phyloP scores from a whole-genome alignment of 1,139 yeast genomes.

The Saccharomyces hybrid region DNA sequence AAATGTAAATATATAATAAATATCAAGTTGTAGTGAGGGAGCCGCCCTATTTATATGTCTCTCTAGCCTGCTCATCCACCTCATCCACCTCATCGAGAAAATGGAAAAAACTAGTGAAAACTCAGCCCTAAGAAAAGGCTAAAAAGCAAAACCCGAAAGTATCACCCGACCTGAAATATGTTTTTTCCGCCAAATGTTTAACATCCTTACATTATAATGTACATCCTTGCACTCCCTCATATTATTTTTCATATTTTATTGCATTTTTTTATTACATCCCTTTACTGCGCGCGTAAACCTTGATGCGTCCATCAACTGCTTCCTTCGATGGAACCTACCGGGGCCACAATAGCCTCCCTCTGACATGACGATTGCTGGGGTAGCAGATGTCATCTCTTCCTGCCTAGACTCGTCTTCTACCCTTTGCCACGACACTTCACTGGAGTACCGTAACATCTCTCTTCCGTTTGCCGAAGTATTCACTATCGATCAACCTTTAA shows the following conservation, averaged over 20 bases:
- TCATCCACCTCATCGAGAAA: neutral
- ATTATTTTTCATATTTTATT: neutral
- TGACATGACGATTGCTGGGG: neutral
- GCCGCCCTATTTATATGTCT: neutral
- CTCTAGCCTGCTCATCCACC: neutral
- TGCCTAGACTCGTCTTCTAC: neutral
- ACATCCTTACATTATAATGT: neutral
- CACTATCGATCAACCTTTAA: neutral
- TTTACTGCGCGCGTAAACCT: neutral
- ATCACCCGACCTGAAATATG: neutral
- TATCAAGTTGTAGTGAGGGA: neutral
- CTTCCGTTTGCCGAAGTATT: neutral
- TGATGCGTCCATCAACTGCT: neutral
- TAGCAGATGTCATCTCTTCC: neutral
- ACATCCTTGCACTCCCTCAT: neutral
- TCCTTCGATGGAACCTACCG: neutral
- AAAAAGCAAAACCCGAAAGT: neutral
- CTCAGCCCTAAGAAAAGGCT: neutral
- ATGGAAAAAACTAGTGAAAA: neutral
- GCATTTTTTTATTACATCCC: neutral
- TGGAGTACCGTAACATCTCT: neutral
- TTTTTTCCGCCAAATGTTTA: neutral
- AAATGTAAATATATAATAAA: neutral
- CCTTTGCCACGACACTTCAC: neutral
- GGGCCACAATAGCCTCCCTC: neutral